phyloP scores from a whole-genome alignment of 176 grass and related monocot species.

The Triticum urartu region DNA sequence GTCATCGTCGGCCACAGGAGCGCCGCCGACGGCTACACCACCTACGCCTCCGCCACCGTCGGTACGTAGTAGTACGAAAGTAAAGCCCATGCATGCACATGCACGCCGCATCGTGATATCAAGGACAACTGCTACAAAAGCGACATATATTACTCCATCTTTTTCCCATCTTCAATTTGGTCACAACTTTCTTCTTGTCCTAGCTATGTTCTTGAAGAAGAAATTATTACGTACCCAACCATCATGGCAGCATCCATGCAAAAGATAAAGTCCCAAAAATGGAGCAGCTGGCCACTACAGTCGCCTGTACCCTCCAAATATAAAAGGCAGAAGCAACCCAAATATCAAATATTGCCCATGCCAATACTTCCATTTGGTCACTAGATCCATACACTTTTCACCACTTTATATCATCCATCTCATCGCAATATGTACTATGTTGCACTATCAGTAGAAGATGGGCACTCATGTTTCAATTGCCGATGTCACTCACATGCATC shows the following conservation, averaged over 20 bases:
- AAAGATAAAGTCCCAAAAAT: not conserved
- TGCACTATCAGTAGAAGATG: too few relatives aligned
- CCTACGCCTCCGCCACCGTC: slow-evolving; percentile 67
- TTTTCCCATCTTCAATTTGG: not conserved
- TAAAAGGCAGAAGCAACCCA: not conserved
- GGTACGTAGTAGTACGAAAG: slow-evolving; percentile 37
- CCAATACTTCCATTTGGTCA: slow-evolving; percentile 18
- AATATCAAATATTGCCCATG: slow-evolving; percentile 33
- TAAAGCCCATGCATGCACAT: not conserved
- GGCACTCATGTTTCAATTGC: not conserved
- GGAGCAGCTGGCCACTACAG: not conserved
- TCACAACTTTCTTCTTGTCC: not conserved
- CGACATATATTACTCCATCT: not conserved
- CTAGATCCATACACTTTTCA: slow-evolving; percentile 1
- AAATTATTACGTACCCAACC: not conserved
- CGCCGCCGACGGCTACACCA: slow-evolving; percentile 54
- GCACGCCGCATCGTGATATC: not conserved
- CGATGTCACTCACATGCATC: not conserved
- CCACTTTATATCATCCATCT: not conserved
- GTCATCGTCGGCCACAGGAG: slow-evolving; percentile 60
- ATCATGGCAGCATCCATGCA: not conserved
- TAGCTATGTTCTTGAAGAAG: not conserved
- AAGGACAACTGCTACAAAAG: not conserved
- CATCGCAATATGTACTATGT: not conserved
- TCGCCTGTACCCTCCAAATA: not conserved